These are phyloP conservation scores for Hymenochaete sp. DNA, from an alignment of 1,284 basidiomycete species.

Conservation along the genomic window DNA sequence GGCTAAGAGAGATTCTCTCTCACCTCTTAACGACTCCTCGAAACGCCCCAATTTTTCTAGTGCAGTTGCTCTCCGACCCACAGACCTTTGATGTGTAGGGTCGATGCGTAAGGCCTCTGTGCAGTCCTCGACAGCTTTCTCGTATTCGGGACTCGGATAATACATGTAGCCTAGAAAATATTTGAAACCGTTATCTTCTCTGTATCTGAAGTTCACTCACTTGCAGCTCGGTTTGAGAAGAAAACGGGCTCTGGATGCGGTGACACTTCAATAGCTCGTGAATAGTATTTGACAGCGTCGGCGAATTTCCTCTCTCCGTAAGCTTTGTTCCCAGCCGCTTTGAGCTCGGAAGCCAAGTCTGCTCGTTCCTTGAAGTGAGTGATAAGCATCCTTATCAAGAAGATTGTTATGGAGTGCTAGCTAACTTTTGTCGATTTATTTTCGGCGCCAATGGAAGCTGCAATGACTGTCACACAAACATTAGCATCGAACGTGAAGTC, in stretches of 20 bases:
- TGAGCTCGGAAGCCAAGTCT: constrained; percentile 71
- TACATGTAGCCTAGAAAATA: constrained; percentile 74
- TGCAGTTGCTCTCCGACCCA: constrained; percentile 88
- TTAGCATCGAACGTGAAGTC: not conserved
- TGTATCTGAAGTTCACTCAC: constrained; percentile 37
- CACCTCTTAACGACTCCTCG: constrained; percentile 75
- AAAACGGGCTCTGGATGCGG: constrained; percentile 88
- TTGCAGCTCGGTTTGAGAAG: constrained; percentile 96
- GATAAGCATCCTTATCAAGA: too few relatives aligned
- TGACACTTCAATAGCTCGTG: constrained; percentile 81
- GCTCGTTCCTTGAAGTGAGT: constrained; percentile 71
- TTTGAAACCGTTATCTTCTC: not conserved
- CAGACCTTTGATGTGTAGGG: constrained; percentile 84
- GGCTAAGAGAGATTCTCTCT: constrained; percentile 16
- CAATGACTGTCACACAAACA: not conserved
- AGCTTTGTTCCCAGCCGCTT: constrained; percentile 83
- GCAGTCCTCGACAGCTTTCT: constrained; percentile 87
- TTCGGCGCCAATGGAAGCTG: constrained; percentile 4
- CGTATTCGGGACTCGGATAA: constrained; percentile 76
- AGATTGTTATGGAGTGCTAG: not conserved
- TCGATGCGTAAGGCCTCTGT: constrained; percentile 84
- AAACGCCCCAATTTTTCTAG: constrained; percentile 71
- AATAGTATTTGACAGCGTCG: constrained; percentile 79
- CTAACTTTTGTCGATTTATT: constrained; percentile 6
- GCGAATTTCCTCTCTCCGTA: constrained; percentile 77